Conservation (phyloP, 2,329 filamentous ascomycete genomes). For the Fusarium sp. region DNA sequence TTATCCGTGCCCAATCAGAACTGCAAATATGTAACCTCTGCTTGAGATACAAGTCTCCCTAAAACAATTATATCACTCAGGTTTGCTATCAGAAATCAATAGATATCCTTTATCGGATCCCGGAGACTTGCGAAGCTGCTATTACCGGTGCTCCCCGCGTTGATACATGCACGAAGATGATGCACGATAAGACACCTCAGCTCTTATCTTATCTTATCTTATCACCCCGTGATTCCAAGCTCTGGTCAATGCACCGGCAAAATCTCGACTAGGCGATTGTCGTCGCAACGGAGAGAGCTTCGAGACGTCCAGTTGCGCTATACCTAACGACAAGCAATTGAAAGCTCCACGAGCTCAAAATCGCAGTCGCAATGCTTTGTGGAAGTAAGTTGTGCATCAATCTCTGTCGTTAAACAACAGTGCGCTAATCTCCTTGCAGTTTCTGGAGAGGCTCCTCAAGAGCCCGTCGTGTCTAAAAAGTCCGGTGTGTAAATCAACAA, state of each 20-base stretch:
- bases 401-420: not conserved
- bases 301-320: slow-evolving; percentile 42
- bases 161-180: slow-evolving; percentile 21
- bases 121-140: slow-evolving; percentile 46
- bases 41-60: not conserved
- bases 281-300: slow-evolving; percentile 48
- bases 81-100: slow-evolving; percentile 3
- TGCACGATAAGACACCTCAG: slow-evolving; percentile 32
- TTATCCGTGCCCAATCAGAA: not conserved
- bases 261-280: slow-evolving; percentile 50
- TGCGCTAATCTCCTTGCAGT: slow-evolving; percentile 66
- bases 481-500: slow-evolving; percentile 73
- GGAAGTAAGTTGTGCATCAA: slow-evolving; percentile 56
- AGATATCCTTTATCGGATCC: slow-evolving; percentile 28
- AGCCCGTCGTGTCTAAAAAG: slow-evolving; percentile 94
- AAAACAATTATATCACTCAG: not conserved
- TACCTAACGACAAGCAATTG: slow-evolving; percentile 50
- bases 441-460: slow-evolving; percentile 95
- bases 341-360: slow-evolving; percentile 47
- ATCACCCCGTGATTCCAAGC: slow-evolving; percentile 49
- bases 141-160: slow-evolving; percentile 44
- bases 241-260: slow-evolving; percentile 52
- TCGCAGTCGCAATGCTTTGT: slow-evolving; percentile 61
- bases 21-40: not conserved
- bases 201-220: slow-evolving; percentile 47